Evolutionary conservation across 2,329 filamentous ascomycete species (phyloP).

Genomic region (Emmonsiellopsis sp.): DNA sequence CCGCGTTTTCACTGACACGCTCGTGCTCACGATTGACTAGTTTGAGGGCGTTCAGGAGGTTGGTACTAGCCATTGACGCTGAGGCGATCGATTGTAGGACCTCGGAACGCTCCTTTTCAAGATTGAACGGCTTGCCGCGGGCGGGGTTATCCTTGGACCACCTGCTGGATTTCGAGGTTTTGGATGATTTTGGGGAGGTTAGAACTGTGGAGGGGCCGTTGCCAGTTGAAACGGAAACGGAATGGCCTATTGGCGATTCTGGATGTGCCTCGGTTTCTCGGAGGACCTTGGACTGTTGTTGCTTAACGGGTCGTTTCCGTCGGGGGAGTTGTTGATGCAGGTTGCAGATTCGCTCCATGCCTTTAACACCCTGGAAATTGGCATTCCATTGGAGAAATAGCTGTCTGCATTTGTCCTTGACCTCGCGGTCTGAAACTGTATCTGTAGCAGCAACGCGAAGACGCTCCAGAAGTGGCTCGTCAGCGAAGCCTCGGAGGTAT

Average conservation of each 20-base stretch:
- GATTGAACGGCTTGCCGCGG: constrained; percentile 57
- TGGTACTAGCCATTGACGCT: constrained; percentile 81
- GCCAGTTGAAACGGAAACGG: constrained; percentile 30
- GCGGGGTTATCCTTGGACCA: constrained; percentile 49
- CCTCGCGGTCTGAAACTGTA: constrained; percentile 70
- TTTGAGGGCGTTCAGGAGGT: constrained; percentile 77
- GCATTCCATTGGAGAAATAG: constrained; percentile 80
- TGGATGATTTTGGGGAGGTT: constrained; percentile 21
- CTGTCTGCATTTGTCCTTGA: constrained; percentile 79
- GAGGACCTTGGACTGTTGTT: constrained; percentile 74
- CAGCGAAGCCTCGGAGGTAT: constrained; percentile 79
- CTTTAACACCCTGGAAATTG: constrained; percentile 71
- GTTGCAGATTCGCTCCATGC: constrained; percentile 68
- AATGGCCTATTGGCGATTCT: constrained; percentile 28
- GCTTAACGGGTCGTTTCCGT: constrained; percentile 61
- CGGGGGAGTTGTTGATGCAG: constrained; percentile 65
- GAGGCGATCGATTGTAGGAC: constrained; percentile 87
- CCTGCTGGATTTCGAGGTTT: constrained; percentile 20
- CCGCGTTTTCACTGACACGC: constrained; percentile 74
- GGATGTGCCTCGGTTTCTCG: constrained; percentile 59
- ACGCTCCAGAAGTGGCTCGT: constrained; percentile 85
- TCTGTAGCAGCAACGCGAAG: constrained; percentile 81
- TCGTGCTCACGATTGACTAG: constrained; percentile 83
- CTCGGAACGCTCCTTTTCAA: constrained; percentile 77
- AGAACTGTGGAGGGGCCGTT: constrained; percentile 29